These are phyloP conservation scores for Exophiala spinifera DNA, from an alignment of 2,329 filamentous ascomycete species.

Conservation along the genomic window DNA sequence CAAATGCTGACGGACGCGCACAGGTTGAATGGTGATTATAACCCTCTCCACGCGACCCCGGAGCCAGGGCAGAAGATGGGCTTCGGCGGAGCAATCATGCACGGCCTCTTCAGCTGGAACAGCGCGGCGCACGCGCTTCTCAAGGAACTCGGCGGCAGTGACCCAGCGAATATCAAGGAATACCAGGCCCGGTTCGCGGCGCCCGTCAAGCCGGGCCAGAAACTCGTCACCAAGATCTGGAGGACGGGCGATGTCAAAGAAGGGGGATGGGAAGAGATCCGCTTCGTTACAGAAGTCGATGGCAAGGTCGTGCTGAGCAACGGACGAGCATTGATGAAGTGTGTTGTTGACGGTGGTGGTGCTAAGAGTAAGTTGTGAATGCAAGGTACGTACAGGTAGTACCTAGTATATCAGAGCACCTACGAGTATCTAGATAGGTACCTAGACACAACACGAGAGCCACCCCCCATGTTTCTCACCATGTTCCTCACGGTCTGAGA, in stretches of 20 bases:
- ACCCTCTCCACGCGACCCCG: slow-evolving; percentile 83
- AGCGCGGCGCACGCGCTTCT: slow-evolving; percentile 70
- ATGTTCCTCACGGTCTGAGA: no score
- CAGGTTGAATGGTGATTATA: slow-evolving; percentile 88
- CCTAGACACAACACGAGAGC: no score
- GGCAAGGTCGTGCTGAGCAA: slow-evolving; percentile 87
- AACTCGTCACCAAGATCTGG: slow-evolving; percentile 79
- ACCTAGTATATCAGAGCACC: no score
- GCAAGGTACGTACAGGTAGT: no score
- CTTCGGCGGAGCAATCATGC: slow-evolving; percentile 83
- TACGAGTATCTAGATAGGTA: no score
- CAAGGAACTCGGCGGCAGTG: slow-evolving; percentile 67
- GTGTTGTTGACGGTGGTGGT: slow-evolving; percentile 50
- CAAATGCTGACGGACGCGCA: not conserved
- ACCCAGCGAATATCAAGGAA: slow-evolving; percentile 78
- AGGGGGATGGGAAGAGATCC: slow-evolving; percentile 71
- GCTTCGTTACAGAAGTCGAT: slow-evolving; percentile 74
- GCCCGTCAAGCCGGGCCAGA: slow-evolving; percentile 79
- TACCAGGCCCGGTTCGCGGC: slow-evolving; percentile 86
- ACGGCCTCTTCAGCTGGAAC: slow-evolving; percentile 88
- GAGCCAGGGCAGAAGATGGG: slow-evolving; percentile 86
- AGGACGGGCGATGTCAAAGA: slow-evolving; percentile 63
- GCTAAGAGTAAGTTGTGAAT: slow-evolving; percentile 61
- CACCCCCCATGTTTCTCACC: no score
- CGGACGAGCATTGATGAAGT: slow-evolving; percentile 74